Evolutionary conservation across 768 basidiomycete genomes (phyloP), one percentile per base, ranked within the genome.

Genomic region (Pleurotus citrinopileatus): DNA sequence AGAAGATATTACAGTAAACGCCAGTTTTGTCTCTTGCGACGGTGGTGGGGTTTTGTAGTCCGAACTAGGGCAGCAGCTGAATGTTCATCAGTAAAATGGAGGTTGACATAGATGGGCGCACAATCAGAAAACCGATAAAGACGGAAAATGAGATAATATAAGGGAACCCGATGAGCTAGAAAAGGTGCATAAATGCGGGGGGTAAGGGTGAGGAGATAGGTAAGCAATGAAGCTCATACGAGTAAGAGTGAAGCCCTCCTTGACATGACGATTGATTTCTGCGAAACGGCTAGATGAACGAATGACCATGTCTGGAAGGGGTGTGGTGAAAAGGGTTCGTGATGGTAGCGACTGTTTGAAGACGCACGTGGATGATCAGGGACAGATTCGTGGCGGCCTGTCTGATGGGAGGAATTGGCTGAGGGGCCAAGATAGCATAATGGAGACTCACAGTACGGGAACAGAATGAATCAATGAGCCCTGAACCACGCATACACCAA

Each of bases 401-500:
- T 32, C 46, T 48, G 17, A 34, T n/a, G n/a, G n/a, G n/a, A 34
- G 10, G 32, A 34, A 10, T 34, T 34, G 32, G n/a, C 10, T n/a
- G n/a, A n/a, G 9, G 32, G n/a, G 9, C 32, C 32, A n/a, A 34
- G n/a, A 9, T 32, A 15, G 47, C 15, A 12, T 23, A n/a, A 22
- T 42, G 2, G 20, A 20, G 15, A 62, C 71, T 37, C 42, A 71
- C 72, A 73, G 52, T 42, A 64, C 64, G 1, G 70, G 68, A 3
- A 66, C 65, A n/a, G 67, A 62, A 53, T 72, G 69, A 15, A 69
- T 60, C 19, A 73, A 57, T 3, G 65, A 61, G n/a, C 69, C 60
- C 36, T 73, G 72, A 26, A 61, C 59, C 1, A 60, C 55, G 40
- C 72, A 74, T 3, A 72, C 43, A 3, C 44, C 53, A 32, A 57